These are phyloP conservation scores for Vigna angularis DNA, from an alignment of 306 rosid species.

Conservation along the genomic window DNA sequence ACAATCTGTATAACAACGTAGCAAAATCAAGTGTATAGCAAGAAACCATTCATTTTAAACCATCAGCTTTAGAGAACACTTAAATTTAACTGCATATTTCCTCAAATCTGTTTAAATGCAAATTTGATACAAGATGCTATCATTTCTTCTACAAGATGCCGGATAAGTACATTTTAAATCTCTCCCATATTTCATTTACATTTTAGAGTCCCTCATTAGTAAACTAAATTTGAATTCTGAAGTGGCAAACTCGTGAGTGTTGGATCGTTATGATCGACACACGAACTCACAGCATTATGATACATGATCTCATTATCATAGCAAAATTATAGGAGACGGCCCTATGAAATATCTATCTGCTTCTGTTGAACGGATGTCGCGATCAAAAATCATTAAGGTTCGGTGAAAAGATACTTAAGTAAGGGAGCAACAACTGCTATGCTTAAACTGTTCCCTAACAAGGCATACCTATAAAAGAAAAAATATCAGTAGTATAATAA, in stretches of 20 bases:
- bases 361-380: conserved; percentile 31
- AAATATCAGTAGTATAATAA: neutral
- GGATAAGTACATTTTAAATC: conserved; percentile 15
- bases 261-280: conserved; percentile 23
- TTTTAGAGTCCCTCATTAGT: neutral
- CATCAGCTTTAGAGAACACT: neutral
- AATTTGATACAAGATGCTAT: conserved; percentile 19
- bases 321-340: conserved; percentile 25
- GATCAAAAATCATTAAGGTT: conserved; percentile 44
- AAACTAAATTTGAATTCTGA: neutral
- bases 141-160: neutral
- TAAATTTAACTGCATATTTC: neutral
- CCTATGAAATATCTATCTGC: conserved; percentile 21
- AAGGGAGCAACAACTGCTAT: conserved; percentile 86
- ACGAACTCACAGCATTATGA: neutral
- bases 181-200: conserved; percentile 16
- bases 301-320: conserved; percentile 18
- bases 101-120: conserved; percentile 22
- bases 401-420: conserved; percentile 71
- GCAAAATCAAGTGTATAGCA: neutral
- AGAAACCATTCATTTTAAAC: conserved; percentile 3
- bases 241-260: neutral
- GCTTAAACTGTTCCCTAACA: conserved; percentile 91
- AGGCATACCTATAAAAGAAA: conserved; percentile 72
- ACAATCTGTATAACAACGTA: neutral